Percentiles rank a stretch among this genome's conserved stretches.
Conservation (phyloP, 129 eudicot genomes). For the Flaveria sonorensis region DNA sequence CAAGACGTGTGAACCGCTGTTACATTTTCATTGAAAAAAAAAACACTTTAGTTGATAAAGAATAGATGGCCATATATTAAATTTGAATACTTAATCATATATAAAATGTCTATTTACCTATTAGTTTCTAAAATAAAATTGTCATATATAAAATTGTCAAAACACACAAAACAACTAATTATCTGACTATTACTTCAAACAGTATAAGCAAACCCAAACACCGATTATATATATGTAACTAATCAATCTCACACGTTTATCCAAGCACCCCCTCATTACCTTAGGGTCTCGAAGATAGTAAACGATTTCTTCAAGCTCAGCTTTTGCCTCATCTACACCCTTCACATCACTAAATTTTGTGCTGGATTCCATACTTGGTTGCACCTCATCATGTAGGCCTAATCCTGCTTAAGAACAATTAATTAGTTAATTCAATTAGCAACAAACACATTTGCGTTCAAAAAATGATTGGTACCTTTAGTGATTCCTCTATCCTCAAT, state of each 20-base stretch:
- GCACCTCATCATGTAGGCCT: constrained; percentile 88
- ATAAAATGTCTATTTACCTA: not conserved
- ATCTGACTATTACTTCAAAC: too few species aligned
- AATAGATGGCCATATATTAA: not conserved
- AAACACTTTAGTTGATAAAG: not conserved
- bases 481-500: constrained; percentile 94
- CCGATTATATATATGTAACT: too few species aligned
- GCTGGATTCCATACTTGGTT: constrained; percentile 84
- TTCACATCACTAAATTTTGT: constrained; percentile 89
- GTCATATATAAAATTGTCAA: not conserved
- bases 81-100: not conserved
- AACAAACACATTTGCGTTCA: not conserved
- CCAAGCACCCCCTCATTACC: constrained; percentile 39
- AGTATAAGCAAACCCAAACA: too few species aligned
- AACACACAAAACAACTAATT: not conserved
- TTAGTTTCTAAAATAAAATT: not conserved
- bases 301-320: constrained; percentile 95
- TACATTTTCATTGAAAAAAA: not conserved
- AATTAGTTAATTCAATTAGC: not conserved
- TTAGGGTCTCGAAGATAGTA: constrained; percentile 98
- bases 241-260: not conserved
- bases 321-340: constrained; percentile 99
- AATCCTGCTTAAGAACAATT: constrained; percentile 45
- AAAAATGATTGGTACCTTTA: constrained; percentile 56
- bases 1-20: constrained; percentile 93